These are phyloP conservation scores for Singerocomus rubriflavus DNA, from an alignment of 1,284 basidiomycete genomes.

Conservation along the genomic window DNA sequence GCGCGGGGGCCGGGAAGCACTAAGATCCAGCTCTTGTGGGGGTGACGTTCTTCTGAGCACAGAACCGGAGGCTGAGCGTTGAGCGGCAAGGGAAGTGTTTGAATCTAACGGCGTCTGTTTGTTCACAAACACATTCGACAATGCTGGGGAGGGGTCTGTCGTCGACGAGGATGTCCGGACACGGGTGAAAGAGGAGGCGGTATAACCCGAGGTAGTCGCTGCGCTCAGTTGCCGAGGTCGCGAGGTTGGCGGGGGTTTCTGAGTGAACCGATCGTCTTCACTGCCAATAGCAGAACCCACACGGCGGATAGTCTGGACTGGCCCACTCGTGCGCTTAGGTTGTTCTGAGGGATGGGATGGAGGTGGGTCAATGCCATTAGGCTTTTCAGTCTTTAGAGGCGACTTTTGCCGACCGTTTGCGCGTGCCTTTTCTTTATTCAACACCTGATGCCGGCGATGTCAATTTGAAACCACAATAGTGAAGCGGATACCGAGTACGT, in stretches of 20 bases:
- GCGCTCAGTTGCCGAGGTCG: constrained; percentile 37
- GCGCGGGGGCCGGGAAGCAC: constrained; percentile 38
- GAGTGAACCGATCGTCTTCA: constrained; percentile 48
- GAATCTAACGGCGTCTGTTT: constrained; percentile 28
- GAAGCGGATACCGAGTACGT: constrained; percentile 32
- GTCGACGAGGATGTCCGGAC: constrained; percentile 31
- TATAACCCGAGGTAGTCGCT: constrained; percentile 29
- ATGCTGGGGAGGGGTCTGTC: constrained; percentile 24
- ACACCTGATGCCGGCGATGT: constrained; percentile 42
- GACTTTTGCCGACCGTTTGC: constrained; percentile 36
- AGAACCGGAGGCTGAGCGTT: constrained; percentile 32
- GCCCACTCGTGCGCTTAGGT: constrained; percentile 24
- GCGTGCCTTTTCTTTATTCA: constrained; percentile 64
- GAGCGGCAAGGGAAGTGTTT: constrained; percentile 20
- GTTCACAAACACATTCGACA: constrained; percentile 12
- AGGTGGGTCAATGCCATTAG: constrained; percentile 16
- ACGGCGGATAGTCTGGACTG: constrained; percentile 45
- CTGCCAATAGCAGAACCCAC: constrained; percentile 58
- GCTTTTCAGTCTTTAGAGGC: constrained; percentile 24
- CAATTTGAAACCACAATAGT: constrained; percentile 18
- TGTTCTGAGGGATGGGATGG: constrained; percentile 21
- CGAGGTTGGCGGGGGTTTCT: constrained; percentile 28
- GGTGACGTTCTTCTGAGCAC: constrained; percentile 18
- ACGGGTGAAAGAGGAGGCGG: constrained; percentile 22
- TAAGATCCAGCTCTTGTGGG: constrained; percentile 30